Base-by-base conservation (phyloP, 768 basidiomycete genomes). In the Rickenella mellea region DNA sequence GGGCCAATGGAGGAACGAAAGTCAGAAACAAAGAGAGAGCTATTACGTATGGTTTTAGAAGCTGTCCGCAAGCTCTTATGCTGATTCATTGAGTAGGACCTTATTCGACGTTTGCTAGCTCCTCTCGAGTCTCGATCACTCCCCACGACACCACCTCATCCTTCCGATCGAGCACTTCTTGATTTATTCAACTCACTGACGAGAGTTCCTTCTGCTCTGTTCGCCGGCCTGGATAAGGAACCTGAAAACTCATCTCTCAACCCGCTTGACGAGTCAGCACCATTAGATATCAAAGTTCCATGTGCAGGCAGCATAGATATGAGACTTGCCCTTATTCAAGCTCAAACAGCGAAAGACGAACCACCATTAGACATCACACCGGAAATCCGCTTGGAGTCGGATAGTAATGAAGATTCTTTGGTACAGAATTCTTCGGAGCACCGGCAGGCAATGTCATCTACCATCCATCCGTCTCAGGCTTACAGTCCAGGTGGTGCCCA, bases 11-110 rank as follows among this genome's bases (percentile, higher is more conserved):
- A 56, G 60, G n/a, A 59, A 54, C 27, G 80, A 83, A 45, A 63
- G 68, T 31, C 54, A 56, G 28, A 77, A 75, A 48, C 80, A 81
- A 53, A 65, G 85, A 40, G 75, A 80, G 30, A 71, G 69, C 45
- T 88, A 87, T 55, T 87, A 87, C 56, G 85, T 86, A 49, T 30
- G 76, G 64, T 35, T 38, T 40, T 8, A n/a, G 29, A 37, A 28
- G n/a, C 10, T 35, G 17, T 19, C 22, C 30, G 5, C 6, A 20
- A 15, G 6, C 42, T 15, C 29, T 4, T 10, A n/a, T 39, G 1
- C 12, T 7, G 15, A 42, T 47, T 55, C 43, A 51, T 39, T 4
- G 46, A 44, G 2, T 48, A 88, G 85, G 81, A 81, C 48, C 75
- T 88, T 46, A 72, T 85, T 24, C 73, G 69, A 40, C 73, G 78